phyloP scores from a whole-genome alignment of 2,329 filamentous ascomycete species.

The Fusarium gaditjirri region DNA sequence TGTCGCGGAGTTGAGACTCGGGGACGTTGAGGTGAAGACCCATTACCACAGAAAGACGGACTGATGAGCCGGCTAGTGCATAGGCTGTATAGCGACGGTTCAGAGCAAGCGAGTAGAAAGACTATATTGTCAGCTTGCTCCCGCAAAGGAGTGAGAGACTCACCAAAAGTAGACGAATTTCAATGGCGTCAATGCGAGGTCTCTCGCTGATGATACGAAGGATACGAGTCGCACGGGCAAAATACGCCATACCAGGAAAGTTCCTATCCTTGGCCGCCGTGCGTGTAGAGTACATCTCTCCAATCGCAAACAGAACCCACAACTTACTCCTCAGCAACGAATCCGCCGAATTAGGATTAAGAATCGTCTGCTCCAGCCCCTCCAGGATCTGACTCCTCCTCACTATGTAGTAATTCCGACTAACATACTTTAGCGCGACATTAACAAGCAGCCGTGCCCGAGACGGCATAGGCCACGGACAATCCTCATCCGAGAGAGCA shows the following conservation, averaged over 20 bases:
- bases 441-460: conserved; percentile 46
- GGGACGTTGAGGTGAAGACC: conserved; percentile 55
- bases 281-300: conserved; percentile 57
- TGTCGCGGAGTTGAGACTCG: conserved; percentile 53
- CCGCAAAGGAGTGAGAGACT: neutral
- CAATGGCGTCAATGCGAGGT: conserved; percentile 56
- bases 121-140: conserved; percentile 39
- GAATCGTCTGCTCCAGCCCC: conserved; percentile 51
- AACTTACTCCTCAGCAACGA: conserved; percentile 53
- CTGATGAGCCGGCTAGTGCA: conserved; percentile 55
- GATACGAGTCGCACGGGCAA: conserved; percentile 53
- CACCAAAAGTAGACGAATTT: conserved; percentile 57
- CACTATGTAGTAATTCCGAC: conserved; percentile 55
- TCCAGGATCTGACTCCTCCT: conserved; percentile 52
- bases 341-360: conserved; percentile 48
- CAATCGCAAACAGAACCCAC: conserved; percentile 58
- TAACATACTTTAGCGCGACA: conserved; percentile 54
- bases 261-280: conserved; percentile 47
- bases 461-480: conserved; percentile 53
- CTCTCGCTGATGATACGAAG: conserved; percentile 55
- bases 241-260: conserved; percentile 58
- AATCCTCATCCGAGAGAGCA: conserved; percentile 44
- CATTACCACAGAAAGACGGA: conserved; percentile 56
- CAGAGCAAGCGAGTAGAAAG: conserved; percentile 56
- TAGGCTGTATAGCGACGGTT: conserved; percentile 59